Percentiles rank a stretch among this genome's conserved stretches.
phyloP scores from a whole-genome alignment of 805 yeast genomes.

The Pichia deserticola region DNA sequence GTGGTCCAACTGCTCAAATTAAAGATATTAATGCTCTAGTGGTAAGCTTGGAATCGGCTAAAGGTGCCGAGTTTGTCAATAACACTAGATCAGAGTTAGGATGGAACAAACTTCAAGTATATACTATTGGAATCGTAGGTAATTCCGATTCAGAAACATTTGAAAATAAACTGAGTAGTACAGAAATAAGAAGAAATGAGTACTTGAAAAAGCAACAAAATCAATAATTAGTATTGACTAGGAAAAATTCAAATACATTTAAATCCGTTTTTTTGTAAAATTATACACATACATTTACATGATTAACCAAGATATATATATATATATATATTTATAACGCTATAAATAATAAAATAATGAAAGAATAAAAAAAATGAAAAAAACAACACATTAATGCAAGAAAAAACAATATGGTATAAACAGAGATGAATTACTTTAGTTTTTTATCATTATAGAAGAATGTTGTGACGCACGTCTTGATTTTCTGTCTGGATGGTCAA shows the following conservation, averaged over 20 bases:
- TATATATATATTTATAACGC: no score
- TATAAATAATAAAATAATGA: no score
- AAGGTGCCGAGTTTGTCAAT: constrained; percentile 73
- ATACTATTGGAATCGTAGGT: constrained; percentile 60
- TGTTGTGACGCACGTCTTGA: constrained; percentile 47
- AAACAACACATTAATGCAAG: no score
- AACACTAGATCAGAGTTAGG: constrained; percentile 50
- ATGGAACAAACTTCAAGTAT: constrained; percentile 42
- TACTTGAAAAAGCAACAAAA: constrained; percentile 11
- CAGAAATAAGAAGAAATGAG: constrained; percentile 53
- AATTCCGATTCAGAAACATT: constrained; percentile 37
- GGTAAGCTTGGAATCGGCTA: constrained; percentile 69
- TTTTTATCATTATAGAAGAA: constrained; percentile 54
- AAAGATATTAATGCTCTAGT: constrained; percentile 71
- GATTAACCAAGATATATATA: no score
- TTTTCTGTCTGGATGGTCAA: constrained; percentile 83
- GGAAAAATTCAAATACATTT: no score
- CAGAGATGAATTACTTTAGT: constrained; percentile 10
- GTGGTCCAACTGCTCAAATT: constrained; percentile 87
- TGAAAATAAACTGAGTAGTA: constrained; percentile 77
- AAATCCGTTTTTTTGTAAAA: no score
- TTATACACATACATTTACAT: no score
- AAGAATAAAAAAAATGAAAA: no score
- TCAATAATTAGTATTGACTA: no score
- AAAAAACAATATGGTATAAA: not conserved